A percentile compares a stretch with the other conserved stretches of the same genome.
phyloP scores from a whole-genome alignment of 306 rosid species.

The Cyamopsis tetragonoloba region DNA sequence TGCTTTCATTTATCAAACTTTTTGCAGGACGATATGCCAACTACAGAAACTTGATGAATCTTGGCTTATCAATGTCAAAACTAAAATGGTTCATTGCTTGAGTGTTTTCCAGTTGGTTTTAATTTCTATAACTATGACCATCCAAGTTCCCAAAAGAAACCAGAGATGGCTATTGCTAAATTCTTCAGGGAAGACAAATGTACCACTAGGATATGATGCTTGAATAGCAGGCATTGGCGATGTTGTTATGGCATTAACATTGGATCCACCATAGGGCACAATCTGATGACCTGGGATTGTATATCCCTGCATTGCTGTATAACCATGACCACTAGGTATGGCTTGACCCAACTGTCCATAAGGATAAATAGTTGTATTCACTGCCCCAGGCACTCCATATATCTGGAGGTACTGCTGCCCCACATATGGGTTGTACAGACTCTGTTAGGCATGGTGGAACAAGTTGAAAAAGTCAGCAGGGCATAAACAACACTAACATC shows the following conservation, averaged over 20 bases:
- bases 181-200: constrained; percentile 9
- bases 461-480: constrained; percentile 31
- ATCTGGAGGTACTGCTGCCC: constrained; percentile 89
- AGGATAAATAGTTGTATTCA: constrained; percentile 60
- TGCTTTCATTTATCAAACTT: not conserved
- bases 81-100: not conserved
- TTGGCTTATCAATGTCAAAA: not conserved
- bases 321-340: constrained; percentile 72
- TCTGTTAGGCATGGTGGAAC: constrained; percentile 36
- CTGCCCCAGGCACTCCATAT: constrained; percentile 80
- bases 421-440: constrained; percentile 60
- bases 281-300: constrained; percentile 78
- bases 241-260: constrained; percentile 70
- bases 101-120: not conserved
- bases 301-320: constrained; percentile 71
- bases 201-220: constrained; percentile 80
- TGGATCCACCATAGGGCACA: constrained; percentile 72
- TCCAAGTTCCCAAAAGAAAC: not conserved
- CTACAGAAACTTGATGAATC: not conserved
- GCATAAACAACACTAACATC: not conserved
- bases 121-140: not conserved
- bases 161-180: not conserved
- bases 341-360: constrained; percentile 84
- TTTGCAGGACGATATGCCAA: not conserved
- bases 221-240: constrained; percentile 78